These are phyloP conservation scores for Corniculantispora saksenae DNA, from an alignment of 2,329 filamentous ascomycete genomes.

Conservation along the genomic window DNA sequence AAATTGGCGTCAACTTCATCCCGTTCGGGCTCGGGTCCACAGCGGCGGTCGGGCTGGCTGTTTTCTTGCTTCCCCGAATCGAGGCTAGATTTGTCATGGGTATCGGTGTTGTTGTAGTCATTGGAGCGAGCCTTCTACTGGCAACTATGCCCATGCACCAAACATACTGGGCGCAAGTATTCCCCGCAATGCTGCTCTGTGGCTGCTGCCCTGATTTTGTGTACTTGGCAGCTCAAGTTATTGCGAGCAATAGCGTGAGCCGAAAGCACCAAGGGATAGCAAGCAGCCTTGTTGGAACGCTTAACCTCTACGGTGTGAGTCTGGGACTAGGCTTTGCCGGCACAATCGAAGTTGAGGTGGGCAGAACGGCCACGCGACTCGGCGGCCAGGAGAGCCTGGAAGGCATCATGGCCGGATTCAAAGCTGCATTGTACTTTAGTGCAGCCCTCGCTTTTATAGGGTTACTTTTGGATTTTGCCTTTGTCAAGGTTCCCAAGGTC, in stretches of 20 bases:
- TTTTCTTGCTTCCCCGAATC: conserved; percentile 48
- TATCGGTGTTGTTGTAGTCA: conserved; percentile 36
- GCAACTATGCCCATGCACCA: conserved; percentile 48
- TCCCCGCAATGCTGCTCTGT: conserved; percentile 38
- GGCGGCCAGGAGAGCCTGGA: not conserved
- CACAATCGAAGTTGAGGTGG: conserved; percentile 32
- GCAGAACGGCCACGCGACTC: not conserved
- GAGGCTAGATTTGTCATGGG: conserved; percentile 50
- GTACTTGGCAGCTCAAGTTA: conserved; percentile 53
- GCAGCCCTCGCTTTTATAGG: conserved; percentile 28
- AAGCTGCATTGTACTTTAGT: conserved; percentile 42
- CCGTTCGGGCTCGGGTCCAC: conserved; percentile 44
- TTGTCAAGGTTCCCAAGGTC: conserved; percentile 41
- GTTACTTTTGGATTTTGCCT: conserved; percentile 33
- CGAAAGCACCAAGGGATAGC: conserved; percentile 52
- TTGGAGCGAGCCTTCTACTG: conserved; percentile 26
- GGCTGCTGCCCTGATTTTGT: conserved; percentile 49
- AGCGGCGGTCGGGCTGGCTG: conserved; percentile 41
- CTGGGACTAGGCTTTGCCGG: conserved; percentile 36
- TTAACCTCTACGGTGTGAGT: conserved; percentile 35
- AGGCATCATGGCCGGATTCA: conserved; percentile 33
- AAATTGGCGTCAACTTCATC: conserved; percentile 37
- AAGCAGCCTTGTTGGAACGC: conserved; percentile 46
- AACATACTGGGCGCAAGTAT: conserved; percentile 41
- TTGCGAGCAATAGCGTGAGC: conserved; percentile 52